Conservation (phyloP, 139 green algal species). For the Coelastrella sp. region DNA sequence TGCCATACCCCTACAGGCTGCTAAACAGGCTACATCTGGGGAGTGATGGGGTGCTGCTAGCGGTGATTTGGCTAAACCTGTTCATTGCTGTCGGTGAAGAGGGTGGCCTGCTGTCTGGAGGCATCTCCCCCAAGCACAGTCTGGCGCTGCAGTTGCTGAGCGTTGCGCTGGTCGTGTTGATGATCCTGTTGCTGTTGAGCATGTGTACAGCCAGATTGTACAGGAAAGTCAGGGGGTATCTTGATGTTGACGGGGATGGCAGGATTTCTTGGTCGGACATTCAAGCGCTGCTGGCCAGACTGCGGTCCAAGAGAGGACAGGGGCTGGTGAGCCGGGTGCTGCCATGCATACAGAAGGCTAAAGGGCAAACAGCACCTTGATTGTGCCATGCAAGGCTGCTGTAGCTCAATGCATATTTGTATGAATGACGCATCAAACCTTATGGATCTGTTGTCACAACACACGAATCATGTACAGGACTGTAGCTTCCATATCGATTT, state of each 20-base stretch:
- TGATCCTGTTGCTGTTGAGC: background rate
- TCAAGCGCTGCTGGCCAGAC: background rate
- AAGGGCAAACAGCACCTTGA: too few relatives aligned
- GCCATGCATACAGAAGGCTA: too few relatives aligned
- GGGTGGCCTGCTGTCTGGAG: constrained; percentile 3
- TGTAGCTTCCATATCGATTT: too few relatives aligned
- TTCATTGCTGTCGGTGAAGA: constrained; percentile 35
- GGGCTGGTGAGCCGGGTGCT: background rate
- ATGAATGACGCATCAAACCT: too few relatives aligned
- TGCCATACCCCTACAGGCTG: constrained; percentile 28
- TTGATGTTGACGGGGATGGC: constrained; percentile 15
- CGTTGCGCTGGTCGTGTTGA: background rate
- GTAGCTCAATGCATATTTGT: too few relatives aligned
- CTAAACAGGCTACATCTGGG: constrained; percentile 1
- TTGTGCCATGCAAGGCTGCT: too few relatives aligned
- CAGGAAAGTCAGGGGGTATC: background rate
- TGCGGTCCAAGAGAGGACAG: background rate
- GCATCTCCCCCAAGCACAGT: constrained; percentile 5
- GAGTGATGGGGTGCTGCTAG: constrained; percentile 8
- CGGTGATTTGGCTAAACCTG: constrained; percentile 25
- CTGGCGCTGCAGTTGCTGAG: constrained; percentile 31
- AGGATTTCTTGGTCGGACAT: background rate
- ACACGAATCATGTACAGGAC: too few relatives aligned
- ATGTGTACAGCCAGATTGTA: background rate
- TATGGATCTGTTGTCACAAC: too few relatives aligned